A percentile compares a stretch with the other conserved stretches of the same genome.
These are phyloP conservation scores for Penicillium polonicum DNA, from an alignment of 2,329 filamentous ascomycete species.

Conservation along the genomic window DNA sequence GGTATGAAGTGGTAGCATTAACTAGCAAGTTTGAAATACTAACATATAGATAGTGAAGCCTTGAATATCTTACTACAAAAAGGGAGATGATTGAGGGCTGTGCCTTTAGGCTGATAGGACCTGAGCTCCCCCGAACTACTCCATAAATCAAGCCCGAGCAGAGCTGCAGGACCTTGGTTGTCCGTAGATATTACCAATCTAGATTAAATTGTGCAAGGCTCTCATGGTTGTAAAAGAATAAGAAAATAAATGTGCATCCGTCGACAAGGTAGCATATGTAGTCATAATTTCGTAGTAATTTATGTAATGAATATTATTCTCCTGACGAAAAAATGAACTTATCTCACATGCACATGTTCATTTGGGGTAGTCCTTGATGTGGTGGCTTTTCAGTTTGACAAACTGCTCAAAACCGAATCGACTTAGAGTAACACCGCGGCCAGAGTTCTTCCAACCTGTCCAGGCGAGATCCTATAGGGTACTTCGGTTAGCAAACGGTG, in stretches of 20 bases:
- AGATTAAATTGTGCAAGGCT: too few species aligned
- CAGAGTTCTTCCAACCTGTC: slow-evolving; percentile 97
- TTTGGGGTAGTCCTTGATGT: slow-evolving; percentile 76
- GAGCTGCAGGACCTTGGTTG: background rate
- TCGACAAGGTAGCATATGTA: too few species aligned
- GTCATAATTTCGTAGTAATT: background rate
- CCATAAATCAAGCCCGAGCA: background rate
- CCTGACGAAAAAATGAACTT: background rate
- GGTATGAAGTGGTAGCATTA: background rate
- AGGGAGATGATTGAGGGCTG: background rate
- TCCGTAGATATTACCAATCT: background rate
- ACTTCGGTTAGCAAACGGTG: background rate
- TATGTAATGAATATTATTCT: background rate
- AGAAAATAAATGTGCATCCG: background rate
- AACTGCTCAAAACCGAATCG: slow-evolving; percentile 93
- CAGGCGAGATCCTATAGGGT: slow-evolving; percentile 77
- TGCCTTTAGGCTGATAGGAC: background rate
- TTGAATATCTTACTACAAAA: background rate
- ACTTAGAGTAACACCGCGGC: slow-evolving; percentile 85
- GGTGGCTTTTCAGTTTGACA: slow-evolving; percentile 93
- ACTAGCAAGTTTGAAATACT: background rate
- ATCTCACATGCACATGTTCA: slow-evolving; percentile 24
- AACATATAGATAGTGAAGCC: background rate
- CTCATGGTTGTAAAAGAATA: too few species aligned
- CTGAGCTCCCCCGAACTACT: background rate